These are phyloP conservation scores for Saccharomyces kudriavzevii DNA, from an alignment of 805 yeast genomes.

Conservation along the genomic window DNA sequence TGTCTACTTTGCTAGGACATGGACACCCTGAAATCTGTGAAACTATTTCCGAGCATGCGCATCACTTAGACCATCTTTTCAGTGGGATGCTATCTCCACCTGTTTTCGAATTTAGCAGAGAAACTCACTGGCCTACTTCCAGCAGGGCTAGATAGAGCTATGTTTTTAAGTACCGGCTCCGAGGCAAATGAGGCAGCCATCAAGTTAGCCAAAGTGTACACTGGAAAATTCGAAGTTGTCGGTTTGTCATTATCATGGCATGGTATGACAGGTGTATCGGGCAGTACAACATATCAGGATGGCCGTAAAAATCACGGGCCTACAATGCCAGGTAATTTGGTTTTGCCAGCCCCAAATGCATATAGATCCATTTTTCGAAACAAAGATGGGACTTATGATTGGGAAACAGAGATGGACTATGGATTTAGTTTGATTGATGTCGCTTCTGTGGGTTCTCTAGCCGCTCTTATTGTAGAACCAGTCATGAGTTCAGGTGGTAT, in stretches of 20 bases:
- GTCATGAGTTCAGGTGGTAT: constrained; percentile 48
- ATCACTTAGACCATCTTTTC: constrained; percentile 20
- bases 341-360: constrained; percentile 24
- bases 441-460: constrained; percentile 34
- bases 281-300: constrained; percentile 20
- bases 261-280: constrained; percentile 27
- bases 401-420: constrained; percentile 25
- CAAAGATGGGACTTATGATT: constrained; percentile 24
- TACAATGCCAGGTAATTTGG: constrained; percentile 22
- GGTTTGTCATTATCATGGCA: constrained; percentile 27
- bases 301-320: constrained; percentile 27
- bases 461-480: constrained; percentile 45
- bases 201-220: constrained; percentile 25
- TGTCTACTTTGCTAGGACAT: constrained; percentile 24
- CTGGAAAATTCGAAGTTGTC: constrained; percentile 25
- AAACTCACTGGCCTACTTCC: constrained; percentile 19
- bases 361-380: constrained; percentile 24
- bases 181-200: constrained; percentile 32
- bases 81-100: constrained; percentile 26
- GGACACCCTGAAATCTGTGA: constrained; percentile 23
- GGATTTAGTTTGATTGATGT: constrained; percentile 25
- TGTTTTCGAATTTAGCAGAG: constrained; percentile 25
- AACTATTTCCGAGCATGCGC: constrained; percentile 17
- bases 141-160: constrained; percentile 19
- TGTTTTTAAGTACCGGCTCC: constrained; percentile 28